Evolutionary conservation across 179 eudicot genomes (phyloP).

Genomic region (Silene coronaria): DNA sequence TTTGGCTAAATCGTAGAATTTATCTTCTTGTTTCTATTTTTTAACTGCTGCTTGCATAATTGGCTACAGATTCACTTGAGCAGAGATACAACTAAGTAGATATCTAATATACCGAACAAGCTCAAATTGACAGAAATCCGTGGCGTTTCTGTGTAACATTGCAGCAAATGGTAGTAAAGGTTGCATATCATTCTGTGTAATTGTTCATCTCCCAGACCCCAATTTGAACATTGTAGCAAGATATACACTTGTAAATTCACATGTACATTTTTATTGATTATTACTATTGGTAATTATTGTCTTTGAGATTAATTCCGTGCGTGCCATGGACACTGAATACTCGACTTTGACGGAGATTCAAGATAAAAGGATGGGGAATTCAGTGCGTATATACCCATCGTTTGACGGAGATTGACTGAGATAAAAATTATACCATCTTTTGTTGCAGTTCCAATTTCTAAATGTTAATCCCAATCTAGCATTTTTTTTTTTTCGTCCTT

Average conservation of each 20-base stretch:
- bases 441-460: too few relatives aligned
- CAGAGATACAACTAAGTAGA: constrained; percentile 19
- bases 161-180: constrained; percentile 7
- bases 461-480: too few relatives aligned
- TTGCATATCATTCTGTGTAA: background rate
- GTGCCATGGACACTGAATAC: background rate
- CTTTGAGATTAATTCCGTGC: background rate
- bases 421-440: too few relatives aligned
- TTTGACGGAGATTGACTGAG: too few relatives aligned
- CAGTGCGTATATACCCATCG: too few relatives aligned
- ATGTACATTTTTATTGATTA: constrained; percentile 10
- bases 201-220: background rate
- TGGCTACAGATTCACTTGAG: constrained; percentile 31
- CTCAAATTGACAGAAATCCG: background rate
- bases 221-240: background rate
- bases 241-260: constrained; percentile 1
- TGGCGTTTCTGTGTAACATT: background rate
- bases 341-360: background rate
- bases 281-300: background rate
- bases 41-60: background rate
- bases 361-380: too few relatives aligned
- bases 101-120: background rate
- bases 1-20: background rate
- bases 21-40: background rate
- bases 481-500: too few relatives aligned